Conservation (phyloP, 306 rosid genomes). For the Hippophae rhamnoides region DNA sequence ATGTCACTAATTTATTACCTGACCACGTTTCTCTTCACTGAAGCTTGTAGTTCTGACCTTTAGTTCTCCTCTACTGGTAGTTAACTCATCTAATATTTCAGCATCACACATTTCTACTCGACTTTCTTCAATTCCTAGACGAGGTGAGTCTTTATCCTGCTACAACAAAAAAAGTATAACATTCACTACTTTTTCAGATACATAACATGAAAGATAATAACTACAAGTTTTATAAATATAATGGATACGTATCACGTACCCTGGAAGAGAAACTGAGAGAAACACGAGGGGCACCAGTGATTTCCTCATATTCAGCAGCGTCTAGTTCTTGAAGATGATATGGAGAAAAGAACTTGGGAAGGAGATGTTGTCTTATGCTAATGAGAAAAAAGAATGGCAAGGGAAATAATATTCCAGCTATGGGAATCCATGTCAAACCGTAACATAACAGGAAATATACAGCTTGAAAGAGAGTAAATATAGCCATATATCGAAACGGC, state of each 20-base stretch:
- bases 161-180: neutral
- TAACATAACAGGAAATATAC: conserved; percentile 36
- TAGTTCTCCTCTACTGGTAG: conserved; percentile 49
- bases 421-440: conserved; percentile 45
- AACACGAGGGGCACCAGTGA: conserved; percentile 18
- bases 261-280: conserved; percentile 15
- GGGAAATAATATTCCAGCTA: conserved; percentile 45
- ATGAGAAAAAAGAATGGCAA: conserved; percentile 39
- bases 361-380: conserved; percentile 32
- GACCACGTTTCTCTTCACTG: conserved; percentile 18
- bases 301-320: conserved; percentile 46
- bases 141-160: conserved; percentile 25
- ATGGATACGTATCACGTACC: conserved; percentile 15
- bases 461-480: conserved; percentile 39
- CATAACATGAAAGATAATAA: too few relatives aligned
- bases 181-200: too few relatives aligned
- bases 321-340: conserved; percentile 36
- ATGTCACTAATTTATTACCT: too few relatives aligned
- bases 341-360: conserved; percentile 29
- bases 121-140: conserved; percentile 19
- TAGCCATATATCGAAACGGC: conserved; percentile 21
- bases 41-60: conserved; percentile 37
- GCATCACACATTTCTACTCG: conserved; percentile 19
- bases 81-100: conserved; percentile 45
- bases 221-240: neutral